phyloP scores from a whole-genome alignment of 1,139 yeast species.

The Zygosaccharomyces pseudobailii region DNA sequence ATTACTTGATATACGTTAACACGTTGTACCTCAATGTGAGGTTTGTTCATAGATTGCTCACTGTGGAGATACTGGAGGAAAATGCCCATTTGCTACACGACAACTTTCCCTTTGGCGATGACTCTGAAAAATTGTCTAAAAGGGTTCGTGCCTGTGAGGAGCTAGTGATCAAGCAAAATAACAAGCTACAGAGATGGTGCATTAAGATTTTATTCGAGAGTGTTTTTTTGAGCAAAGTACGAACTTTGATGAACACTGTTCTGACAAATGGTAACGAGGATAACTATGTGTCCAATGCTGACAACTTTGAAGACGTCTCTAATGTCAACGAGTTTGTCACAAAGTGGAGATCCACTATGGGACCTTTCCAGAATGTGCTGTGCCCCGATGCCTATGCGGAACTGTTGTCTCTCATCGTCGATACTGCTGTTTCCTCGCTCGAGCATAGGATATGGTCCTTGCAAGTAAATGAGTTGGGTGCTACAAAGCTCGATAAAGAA shows the following conservation, averaged over 20 bases:
- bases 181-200: constrained; percentile 29
- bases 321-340: constrained; percentile 45
- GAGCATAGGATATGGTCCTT: constrained; percentile 67
- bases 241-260: constrained; percentile 18
- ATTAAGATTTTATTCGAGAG: constrained; percentile 29
- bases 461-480: constrained; percentile 76
- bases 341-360: constrained; percentile 60
- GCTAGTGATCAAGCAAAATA: constrained; percentile 21
- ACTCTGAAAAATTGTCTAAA: constrained; percentile 41
- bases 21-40: constrained; percentile 24
- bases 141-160: constrained; percentile 35
- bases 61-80: constrained; percentile 29
- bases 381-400: constrained; percentile 47
- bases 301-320: constrained; percentile 37
- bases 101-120: constrained; percentile 54
- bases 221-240: constrained; percentile 21
- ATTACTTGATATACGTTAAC: constrained; percentile 31
- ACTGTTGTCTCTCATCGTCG: constrained; percentile 50
- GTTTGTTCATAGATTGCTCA: constrained; percentile 23
- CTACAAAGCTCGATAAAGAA: constrained; percentile 80
- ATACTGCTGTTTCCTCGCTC: constrained; percentile 45
- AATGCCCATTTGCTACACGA: constrained; percentile 37
- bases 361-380: constrained; percentile 60
- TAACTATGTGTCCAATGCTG: constrained; percentile 27
- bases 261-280: constrained; percentile 24